phyloP scores from a whole-genome alignment of 352 stramenopile species.

The Globisporangium solare region DNA sequence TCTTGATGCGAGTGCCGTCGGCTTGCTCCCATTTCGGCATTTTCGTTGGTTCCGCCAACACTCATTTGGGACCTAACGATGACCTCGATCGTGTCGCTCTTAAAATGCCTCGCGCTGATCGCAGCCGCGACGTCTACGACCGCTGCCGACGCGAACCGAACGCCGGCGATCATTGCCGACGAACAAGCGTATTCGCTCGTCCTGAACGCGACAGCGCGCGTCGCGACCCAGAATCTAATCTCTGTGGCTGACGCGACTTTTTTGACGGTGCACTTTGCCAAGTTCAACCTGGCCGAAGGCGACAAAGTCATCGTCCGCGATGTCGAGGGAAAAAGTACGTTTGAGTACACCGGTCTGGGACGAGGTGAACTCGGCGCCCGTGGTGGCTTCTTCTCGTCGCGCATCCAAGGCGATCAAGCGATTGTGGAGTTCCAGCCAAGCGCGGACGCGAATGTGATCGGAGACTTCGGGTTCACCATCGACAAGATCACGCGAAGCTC shows the following conservation, averaged over 20 bases:
- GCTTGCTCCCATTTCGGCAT: background rate
- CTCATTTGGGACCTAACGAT: background rate
- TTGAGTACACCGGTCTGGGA: slow-evolving; percentile 26
- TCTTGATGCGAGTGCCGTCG: background rate
- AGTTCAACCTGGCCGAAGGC: slow-evolving; percentile 30
- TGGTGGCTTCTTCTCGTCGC: slow-evolving; percentile 31
- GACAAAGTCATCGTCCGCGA: slow-evolving; percentile 22
- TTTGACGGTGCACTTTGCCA: slow-evolving; percentile 34
- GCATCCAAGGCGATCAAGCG: slow-evolving; percentile 17
- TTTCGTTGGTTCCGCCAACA: background rate
- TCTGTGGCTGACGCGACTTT: slow-evolving; percentile 20
- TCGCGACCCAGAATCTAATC: slow-evolving; percentile 17
- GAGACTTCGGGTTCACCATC: slow-evolving; percentile 28
- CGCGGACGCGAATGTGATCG: background rate
- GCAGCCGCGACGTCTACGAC: background rate
- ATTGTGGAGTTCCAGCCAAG: slow-evolving; percentile 24
- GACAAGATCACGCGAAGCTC: slow-evolving; percentile 30
- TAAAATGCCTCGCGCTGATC: slow-evolving; percentile 3
- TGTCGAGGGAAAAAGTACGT: slow-evolving; percentile 10
- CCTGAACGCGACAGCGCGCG: slow-evolving; percentile 21
- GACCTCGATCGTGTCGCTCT: background rate
- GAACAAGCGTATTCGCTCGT: slow-evolving; percentile 17
- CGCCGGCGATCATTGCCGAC: slow-evolving; percentile 19
- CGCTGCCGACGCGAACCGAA: background rate
- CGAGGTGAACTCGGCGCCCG: slow-evolving; percentile 24